Evolutionary conservation across 345 rosid genomes (phyloP), one percentile per base, ranked within the genome.

Genomic region (Barbarea vulgaris): DNA sequence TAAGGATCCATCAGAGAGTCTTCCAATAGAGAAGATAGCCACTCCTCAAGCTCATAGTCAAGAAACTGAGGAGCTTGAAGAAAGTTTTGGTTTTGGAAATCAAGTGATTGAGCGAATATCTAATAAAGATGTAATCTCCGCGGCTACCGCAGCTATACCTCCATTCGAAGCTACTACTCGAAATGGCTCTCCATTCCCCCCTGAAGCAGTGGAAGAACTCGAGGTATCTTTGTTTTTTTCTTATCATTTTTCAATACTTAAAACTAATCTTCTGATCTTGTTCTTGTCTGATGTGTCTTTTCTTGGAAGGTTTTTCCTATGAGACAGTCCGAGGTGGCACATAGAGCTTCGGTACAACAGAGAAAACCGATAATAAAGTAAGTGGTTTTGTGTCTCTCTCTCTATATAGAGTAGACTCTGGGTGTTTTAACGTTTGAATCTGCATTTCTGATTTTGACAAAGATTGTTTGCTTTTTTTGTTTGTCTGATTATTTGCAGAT

Each of bases 321-420:
- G 37, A 84, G 81, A 13, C 64, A 55, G 15, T 51, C 73, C 0
- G 66, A 55, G 42, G 86, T 47, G 63, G 53, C 70, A 13, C 62
- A 87, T 47, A 48, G 82, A 56, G 82, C 85, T 5, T 81, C 91
- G 18, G 71, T 75, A 30, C 82, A 78, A 25, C 89, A 77, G 74
- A 64, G 81, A 47, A 95, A 89, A 76, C 99, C 97, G 9, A 78
- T 89, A 41, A 92, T 95, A 63, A 87, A 96, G 99, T 88, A 86
- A 69, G 47, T n/a, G 67, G 50, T 44, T 44, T 58, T 34, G 25
- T 50, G 10, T 36, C 18, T 17, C 19, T 14, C 3, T n/a, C 4
- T 53, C 6, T 7, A 13, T 50, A 19, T 50, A 5, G 9, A 4
- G 9, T 50, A 21, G 9, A 50, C 30, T 52, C 57, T 28, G 36